A percentile compares a stretch with the other conserved stretches of the same genome.
Evolutionary conservation across 1,284 basidiomycete species (phyloP).

Genomic region (Ustilago lituana): DNA sequence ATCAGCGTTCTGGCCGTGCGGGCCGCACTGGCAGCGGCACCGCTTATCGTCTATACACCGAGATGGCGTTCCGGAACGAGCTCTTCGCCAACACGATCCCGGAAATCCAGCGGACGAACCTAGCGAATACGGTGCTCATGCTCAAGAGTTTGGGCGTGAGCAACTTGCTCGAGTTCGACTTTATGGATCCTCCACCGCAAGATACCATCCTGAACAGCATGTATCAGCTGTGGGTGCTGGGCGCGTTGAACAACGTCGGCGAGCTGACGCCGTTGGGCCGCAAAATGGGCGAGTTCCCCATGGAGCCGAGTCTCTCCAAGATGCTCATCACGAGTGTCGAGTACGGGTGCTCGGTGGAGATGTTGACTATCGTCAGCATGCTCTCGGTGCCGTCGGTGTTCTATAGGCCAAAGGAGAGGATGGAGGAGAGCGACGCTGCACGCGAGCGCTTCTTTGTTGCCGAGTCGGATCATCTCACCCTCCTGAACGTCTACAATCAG

Average conservation of each 20-base stretch:
- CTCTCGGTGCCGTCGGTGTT: constrained; percentile 92
- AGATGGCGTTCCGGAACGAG: constrained; percentile 94
- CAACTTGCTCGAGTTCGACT: constrained; percentile 97
- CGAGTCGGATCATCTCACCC: constrained; percentile 94
- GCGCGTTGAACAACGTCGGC: constrained; percentile 96
- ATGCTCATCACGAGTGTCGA: constrained; percentile 97
- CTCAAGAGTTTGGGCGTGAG: constrained; percentile 94
- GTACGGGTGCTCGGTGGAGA: constrained; percentile 90
- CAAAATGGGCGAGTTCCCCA: constrained; percentile 93
- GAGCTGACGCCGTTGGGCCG: constrained; percentile 89
- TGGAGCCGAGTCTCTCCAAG: constrained; percentile 89
- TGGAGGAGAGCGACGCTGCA: constrained; percentile 95
- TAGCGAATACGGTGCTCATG: constrained; percentile 93
- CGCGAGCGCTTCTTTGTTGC: constrained; percentile 98
- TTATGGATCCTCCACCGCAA: constrained; percentile 91
- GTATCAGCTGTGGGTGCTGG: constrained; percentile 99
- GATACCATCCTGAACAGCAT: constrained; percentile 79
- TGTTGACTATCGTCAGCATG: constrained; percentile 99
- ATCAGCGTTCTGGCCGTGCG: constrained; percentile 92
- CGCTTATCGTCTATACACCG: constrained; percentile 95
- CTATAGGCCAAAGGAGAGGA: constrained; percentile 91
- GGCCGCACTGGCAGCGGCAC: constrained; percentile 87
- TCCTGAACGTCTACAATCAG: constrained; percentile 95
- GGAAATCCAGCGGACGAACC: constrained; percentile 96
- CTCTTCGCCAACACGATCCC: constrained; percentile 96